Evolutionary conservation across 305 asterid genomes (phyloP).

Genomic region (Rubia peregrina): DNA sequence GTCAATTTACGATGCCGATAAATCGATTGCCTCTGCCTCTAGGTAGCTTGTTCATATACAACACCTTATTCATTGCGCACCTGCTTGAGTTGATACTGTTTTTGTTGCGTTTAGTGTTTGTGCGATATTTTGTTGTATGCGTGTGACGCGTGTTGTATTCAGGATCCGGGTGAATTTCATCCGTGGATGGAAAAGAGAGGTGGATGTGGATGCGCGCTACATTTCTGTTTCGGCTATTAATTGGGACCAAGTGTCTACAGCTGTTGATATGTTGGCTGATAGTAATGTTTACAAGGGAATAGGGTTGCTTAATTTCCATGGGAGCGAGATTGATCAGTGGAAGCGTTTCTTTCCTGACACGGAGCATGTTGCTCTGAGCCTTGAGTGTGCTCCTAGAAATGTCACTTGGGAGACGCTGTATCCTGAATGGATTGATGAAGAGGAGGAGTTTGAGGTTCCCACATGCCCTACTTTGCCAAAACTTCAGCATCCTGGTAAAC

Average conservation of each 20-base stretch:
- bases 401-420: constrained; percentile 80
- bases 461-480: constrained; percentile 63
- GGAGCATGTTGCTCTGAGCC: constrained; percentile 48
- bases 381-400: constrained; percentile 46
- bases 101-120: neutral
- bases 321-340: constrained; percentile 56
- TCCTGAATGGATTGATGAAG: constrained; percentile 97
- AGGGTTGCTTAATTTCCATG: constrained; percentile 74
- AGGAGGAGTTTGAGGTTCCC: constrained; percentile 80
- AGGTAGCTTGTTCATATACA: constrained; percentile 31
- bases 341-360: constrained; percentile 53
- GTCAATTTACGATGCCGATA: constrained; percentile 49
- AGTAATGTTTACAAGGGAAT: constrained; percentile 50
- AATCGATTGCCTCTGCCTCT: constrained; percentile 28
- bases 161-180: constrained; percentile 43
- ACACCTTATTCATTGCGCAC: neutral
- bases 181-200: constrained; percentile 41
- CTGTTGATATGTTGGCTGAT: constrained; percentile 42
- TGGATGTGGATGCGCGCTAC: constrained; percentile 40
- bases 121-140: neutral
- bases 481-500: constrained; percentile 47
- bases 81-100: neutral
- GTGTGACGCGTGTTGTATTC: constrained; percentile 1
- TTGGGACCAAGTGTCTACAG: constrained; percentile 63
- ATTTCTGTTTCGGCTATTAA: constrained; percentile 43